Evolutionary conservation across 345 rosid genomes (phyloP).

Genomic region (Jatropha curcas): DNA sequence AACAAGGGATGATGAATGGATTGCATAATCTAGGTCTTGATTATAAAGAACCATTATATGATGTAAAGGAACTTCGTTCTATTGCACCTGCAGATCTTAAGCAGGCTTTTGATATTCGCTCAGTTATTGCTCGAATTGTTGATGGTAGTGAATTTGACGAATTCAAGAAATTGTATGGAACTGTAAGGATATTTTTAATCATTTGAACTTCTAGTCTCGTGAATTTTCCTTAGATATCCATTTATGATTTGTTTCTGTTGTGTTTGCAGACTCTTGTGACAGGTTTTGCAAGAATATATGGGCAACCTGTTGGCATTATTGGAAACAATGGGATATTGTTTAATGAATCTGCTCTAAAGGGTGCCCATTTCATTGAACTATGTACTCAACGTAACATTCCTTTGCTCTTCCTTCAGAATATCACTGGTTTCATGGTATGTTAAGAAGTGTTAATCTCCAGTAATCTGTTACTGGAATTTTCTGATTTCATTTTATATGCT

Average conservation of each 20-base stretch:
- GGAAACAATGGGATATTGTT: conserved; percentile 95
- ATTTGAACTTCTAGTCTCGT: conserved; percentile 11
- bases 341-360: conserved; percentile 93
- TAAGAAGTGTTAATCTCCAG: neutral
- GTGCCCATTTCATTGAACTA: conserved; percentile 90
- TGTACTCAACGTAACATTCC: conserved; percentile 91
- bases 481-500: neutral
- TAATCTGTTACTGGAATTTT: conserved; percentile 5
- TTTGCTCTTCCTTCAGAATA: conserved; percentile 85
- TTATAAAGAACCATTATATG: conserved; percentile 75
- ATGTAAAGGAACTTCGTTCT: conserved; percentile 71
- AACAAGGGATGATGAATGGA: conserved; percentile 34
- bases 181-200: conserved; percentile 55
- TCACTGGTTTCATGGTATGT: conserved; percentile 93
- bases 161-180: conserved; percentile 95
- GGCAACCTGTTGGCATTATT: conserved; percentile 84
- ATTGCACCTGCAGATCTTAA: conserved; percentile 93
- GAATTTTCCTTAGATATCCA: neutral
- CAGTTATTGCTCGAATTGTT: conserved; percentile 84
- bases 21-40: conserved; percentile 40
- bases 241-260: conserved; percentile 15
- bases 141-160: conserved; percentile 98
- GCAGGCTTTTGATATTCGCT: conserved; percentile 86
- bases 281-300: conserved; percentile 78
- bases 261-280: conserved; percentile 83